Base-by-base conservation (phyloP, 345 rosid genomes). In the Nasturtium officinale region DNA sequence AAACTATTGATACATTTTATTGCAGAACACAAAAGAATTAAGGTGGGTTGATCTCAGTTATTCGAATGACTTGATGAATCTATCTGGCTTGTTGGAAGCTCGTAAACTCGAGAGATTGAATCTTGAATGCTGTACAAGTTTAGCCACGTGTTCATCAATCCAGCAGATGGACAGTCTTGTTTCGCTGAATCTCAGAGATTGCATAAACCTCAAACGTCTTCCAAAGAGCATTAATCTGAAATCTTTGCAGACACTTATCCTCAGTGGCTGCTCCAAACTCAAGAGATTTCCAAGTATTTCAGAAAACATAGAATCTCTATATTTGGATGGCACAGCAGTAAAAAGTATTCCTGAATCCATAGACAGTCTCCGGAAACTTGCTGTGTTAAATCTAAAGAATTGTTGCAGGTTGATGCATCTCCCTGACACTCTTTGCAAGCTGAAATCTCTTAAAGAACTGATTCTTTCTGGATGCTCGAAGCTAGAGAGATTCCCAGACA, bases 1-100 rank as follows among this genome's bases (percentile, higher is more conserved):
- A 20, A 29, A 5, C 13, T 32, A 6, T 29, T 16, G 18, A 28
- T 73, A 3, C 2, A 11, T 38, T 38, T 38, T 38, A 12, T 37
- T 67, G 68, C 78, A 82, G 85, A 32, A 50, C 56, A 42, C 73
- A 15, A 37, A 9, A 50, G 77, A 74, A n/a, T 58, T 82, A 45
- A 77, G 53, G 40, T 29, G 48, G 62, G 38, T 84, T 5, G 57
- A 71, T 54, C 80, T 85, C 35, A 13, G 65, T 7, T 2, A 43
- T 9, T 82, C 77, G 7, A 21, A 43, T 28, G 48, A 77, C 23
- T 47, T 82, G 48, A 28, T 54, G 6, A 55, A 33, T 43, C 65
- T 80, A 47, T 59, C 72, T 25, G 76, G 80, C 26, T 68, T 78
- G 21, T 75, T 67, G 33, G 15, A 67, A 45, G 77, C 82, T 21